Evolutionary conservation across 2,329 filamentous ascomycete species (phyloP).

Genomic region (Trichoderma asperellum): DNA sequence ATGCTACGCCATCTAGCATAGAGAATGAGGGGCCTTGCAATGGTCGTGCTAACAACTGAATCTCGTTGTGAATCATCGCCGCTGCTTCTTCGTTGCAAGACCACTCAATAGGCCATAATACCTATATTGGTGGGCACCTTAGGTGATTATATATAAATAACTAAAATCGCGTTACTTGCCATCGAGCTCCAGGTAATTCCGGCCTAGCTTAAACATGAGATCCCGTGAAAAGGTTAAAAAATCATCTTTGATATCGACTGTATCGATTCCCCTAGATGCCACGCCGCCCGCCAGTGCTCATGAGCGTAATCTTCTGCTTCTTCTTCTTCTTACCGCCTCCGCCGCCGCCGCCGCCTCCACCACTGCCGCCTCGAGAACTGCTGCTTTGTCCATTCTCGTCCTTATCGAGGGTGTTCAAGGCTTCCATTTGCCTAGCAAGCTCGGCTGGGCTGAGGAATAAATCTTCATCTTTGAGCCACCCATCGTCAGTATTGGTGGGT

Average conservation of each 20-base stretch:
- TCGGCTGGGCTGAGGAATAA: constrained; percentile 59
- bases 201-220: not conserved
- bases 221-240: constrained; percentile 9
- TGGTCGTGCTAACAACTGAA: not conserved
- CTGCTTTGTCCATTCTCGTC: constrained; percentile 30
- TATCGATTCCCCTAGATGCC: constrained; percentile 41
- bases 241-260: not conserved
- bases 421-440: constrained; percentile 61
- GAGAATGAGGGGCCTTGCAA: not conserved
- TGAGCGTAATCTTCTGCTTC: constrained; percentile 72
- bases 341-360: constrained; percentile 29
- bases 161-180: not conserved
- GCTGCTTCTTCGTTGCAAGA: not conserved
- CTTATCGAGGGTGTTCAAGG: constrained; percentile 49
- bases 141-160: not conserved
- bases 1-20: constrained; percentile 1
- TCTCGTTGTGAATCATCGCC: not conserved
- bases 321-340: constrained; percentile 66
- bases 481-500: constrained; percentile 62
- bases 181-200: not conserved
- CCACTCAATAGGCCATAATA: not conserved
- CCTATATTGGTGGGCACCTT: not conserved
- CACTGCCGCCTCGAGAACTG: constrained; percentile 31
- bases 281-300: constrained; percentile 66
- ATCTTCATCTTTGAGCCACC: constrained; percentile 83